These are phyloP conservation scores for Hymenoscyphus occultus DNA, from an alignment of 2,329 filamentous ascomycete genomes.

Conservation along the genomic window DNA sequence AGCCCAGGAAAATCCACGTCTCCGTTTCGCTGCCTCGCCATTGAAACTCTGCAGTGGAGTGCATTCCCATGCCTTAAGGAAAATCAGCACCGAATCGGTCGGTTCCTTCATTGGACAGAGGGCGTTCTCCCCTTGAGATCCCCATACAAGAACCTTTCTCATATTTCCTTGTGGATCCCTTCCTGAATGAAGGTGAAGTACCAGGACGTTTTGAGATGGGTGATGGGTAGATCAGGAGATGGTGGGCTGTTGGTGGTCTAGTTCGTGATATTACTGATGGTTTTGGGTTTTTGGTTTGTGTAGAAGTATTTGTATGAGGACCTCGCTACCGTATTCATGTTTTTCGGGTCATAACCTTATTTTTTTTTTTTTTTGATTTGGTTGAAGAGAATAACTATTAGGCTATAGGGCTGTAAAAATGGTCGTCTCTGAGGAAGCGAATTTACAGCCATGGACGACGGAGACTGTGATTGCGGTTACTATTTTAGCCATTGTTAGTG, in stretches of 20 bases:
- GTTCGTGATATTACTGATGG: not conserved
- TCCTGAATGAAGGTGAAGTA: not conserved
- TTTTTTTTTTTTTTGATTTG: not conserved
- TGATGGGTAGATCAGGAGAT: not conserved
- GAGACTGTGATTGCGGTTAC: conserved; percentile 1
- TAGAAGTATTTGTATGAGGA: no score
- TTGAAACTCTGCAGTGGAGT: not conserved
- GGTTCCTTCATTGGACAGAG: not conserved
- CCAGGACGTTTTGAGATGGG: not conserved
- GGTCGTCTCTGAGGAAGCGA: not conserved
- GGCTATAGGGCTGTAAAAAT: not conserved
- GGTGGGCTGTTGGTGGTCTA: not conserved
- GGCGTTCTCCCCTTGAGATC: not conserved
- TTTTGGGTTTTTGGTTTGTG: not conserved
- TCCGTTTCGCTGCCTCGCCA: not conserved
- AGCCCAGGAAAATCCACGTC: no score
- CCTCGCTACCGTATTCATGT: not conserved
- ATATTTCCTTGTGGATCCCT: not conserved
- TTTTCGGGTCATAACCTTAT: not conserved
- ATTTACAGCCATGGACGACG: conserved; percentile 6
- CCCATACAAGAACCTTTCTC: not conserved
- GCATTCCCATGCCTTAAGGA: not conserved
- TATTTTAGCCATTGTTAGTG: conserved; percentile 39
- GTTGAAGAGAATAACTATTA: not conserved
- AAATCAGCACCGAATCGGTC: not conserved